phyloP scores from a whole-genome alignment of 2,329 filamentous ascomycete genomes.

The Hypoxylon sp. region DNA sequence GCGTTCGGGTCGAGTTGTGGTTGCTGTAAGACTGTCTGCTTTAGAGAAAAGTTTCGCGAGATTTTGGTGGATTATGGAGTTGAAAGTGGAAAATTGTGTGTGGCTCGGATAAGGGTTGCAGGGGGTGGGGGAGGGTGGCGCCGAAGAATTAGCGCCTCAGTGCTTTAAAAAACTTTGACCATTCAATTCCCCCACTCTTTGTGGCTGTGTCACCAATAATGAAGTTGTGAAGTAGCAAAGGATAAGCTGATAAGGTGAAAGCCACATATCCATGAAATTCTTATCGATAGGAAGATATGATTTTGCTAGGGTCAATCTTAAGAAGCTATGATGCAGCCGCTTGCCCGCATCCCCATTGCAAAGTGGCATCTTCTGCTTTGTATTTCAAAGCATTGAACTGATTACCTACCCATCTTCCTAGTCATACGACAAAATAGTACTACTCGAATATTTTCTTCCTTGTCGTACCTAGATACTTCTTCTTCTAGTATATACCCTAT shows the following conservation, averaged over 20 bases:
- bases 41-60: slow-evolving; percentile 52
- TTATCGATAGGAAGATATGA: slow-evolving; percentile 41
- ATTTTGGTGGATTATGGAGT: slow-evolving; percentile 40
- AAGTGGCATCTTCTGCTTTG: slow-evolving; percentile 57
- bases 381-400: slow-evolving; percentile 56
- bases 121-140: slow-evolving; percentile 18
- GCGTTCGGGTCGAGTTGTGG: slow-evolving; percentile 52
- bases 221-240: too few relatives aligned
- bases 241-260: background rate
- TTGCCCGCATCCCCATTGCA: slow-evolving; percentile 48
- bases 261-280: background rate
- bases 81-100: slow-evolving; percentile 47
- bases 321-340: slow-evolving; percentile 31
- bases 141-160: slow-evolving; percentile 35
- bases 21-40: slow-evolving; percentile 54
- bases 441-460: slow-evolving; percentile 8
- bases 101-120: slow-evolving; percentile 46
- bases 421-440: slow-evolving; percentile 25
- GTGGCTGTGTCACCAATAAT: background rate
- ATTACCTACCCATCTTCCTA: slow-evolving; percentile 30
- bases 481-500: background rate
- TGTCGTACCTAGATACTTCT: slow-evolving; percentile 7
- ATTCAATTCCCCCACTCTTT: background rate
- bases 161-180: background rate
- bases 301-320: slow-evolving; percentile 25